Evolutionary conservation across 768 basidiomycete genomes (phyloP).

Genomic region (Boletus subparvulus): DNA sequence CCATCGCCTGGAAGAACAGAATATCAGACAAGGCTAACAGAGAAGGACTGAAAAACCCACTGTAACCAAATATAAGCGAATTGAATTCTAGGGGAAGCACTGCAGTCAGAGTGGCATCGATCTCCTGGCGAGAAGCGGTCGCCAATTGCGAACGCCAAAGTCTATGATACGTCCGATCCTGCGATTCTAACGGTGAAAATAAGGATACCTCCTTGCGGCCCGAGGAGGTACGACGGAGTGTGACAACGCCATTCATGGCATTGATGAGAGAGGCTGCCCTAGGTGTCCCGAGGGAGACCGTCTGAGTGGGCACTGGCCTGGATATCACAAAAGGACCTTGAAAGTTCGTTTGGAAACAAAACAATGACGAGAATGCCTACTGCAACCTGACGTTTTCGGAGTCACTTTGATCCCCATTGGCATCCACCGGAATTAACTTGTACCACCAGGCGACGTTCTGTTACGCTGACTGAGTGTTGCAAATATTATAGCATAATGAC

Average conservation of each 20-base stretch:
- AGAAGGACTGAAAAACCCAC: constrained; percentile 37
- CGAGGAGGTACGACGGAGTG: constrained; percentile 19
- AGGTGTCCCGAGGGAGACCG: constrained; percentile 10
- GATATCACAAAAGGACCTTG: constrained; percentile 2
- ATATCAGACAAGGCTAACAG: not conserved
- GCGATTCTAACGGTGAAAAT: constrained; percentile 7
- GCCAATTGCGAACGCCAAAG: constrained; percentile 23
- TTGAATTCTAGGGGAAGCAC: constrained; percentile 59
- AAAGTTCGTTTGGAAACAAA: constrained; percentile 3
- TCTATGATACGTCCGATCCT: constrained; percentile 5
- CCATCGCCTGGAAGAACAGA: constrained; percentile 48
- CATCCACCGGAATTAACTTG: constrained; percentile 13
- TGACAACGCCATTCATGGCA: constrained; percentile 15
- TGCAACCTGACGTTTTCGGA: constrained; percentile 14
- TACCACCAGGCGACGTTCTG: constrained; percentile 23
- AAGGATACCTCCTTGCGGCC: constrained; percentile 21
- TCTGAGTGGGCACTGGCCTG: constrained; percentile 12
- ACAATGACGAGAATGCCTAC: constrained; percentile 11
- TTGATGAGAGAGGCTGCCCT: constrained; percentile 6
- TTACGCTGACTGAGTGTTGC: constrained; percentile 2
- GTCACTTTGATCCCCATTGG: constrained; percentile 5
- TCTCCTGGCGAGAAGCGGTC: constrained; percentile 1
- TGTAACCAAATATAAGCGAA: constrained; percentile 59
- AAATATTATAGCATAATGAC: not conserved
- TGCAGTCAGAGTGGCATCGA: constrained; percentile 31